A percentile compares a stretch with the other conserved stretches of the same genome.
Evolutionary conservation across 805 yeast genomes (phyloP).

Genomic region (Blastobotrys terrestris): DNA sequence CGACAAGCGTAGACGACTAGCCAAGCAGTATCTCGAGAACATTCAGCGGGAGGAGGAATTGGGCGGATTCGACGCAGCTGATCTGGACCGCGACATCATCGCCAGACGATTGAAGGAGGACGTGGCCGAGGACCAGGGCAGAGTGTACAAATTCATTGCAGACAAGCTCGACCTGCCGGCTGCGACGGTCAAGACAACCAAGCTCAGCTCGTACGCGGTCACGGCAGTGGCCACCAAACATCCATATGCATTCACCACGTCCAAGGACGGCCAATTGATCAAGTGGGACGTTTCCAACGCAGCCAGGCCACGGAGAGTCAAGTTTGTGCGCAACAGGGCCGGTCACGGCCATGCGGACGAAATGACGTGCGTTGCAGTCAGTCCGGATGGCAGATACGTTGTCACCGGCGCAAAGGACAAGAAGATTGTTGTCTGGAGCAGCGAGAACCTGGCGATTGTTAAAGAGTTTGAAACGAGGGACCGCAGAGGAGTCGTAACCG

Average conservation of each 20-base stretch:
- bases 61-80: conserved; percentile 72
- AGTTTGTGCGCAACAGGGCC: conserved; percentile 49
- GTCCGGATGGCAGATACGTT: conserved; percentile 80
- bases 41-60: conserved; percentile 54
- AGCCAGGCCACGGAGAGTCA: conserved; percentile 58
- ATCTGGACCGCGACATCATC: conserved; percentile 80
- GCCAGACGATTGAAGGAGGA: conserved; percentile 76
- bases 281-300: conserved; percentile 67
- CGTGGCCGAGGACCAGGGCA: conserved; percentile 85
- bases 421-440: conserved; percentile 78
- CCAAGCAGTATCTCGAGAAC: conserved; percentile 84
- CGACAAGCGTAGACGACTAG: conserved; percentile 88
- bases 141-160: conserved; percentile 63
- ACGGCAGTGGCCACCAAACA: conserved; percentile 44
- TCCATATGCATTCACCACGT: conserved; percentile 67
- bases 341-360: conserved; percentile 69
- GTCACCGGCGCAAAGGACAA: conserved; percentile 89
- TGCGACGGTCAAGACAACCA: conserved; percentile 23
- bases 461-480: conserved; percentile 73
- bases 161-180: conserved; percentile 38
- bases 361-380: conserved; percentile 71
- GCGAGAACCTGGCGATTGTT: conserved; percentile 67
- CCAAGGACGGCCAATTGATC: conserved; percentile 73
- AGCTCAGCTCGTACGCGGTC: conserved; percentile 26
- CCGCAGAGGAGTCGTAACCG: conserved; percentile 62